Base-by-base conservation (phyloP, 306 rosid genomes). In the Vicia faba region DNA sequence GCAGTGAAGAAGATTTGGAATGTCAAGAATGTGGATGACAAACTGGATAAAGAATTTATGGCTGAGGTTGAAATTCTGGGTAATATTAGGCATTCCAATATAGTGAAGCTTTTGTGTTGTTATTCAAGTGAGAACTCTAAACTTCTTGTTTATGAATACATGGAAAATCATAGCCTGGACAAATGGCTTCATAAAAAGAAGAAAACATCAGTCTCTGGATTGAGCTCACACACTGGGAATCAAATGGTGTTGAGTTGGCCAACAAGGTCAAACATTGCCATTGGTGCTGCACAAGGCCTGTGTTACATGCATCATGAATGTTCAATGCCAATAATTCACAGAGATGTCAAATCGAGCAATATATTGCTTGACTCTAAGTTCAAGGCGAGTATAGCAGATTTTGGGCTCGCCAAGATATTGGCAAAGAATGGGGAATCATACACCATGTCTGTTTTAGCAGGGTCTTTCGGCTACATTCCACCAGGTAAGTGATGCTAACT, bases 341-440 rank as follows among this genome's bases (percentile, higher is more conserved):
- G 95, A 35, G 99, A 90, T 60, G 81, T 93, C n/a, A 93, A 93
- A 78, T 86, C 95, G 10, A 93, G 97, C 79, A 93, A 93, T 63
- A 90, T 93, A 73, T 75, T 90, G 60, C 76, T 93, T 71, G 97
- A 93, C 70, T 72, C 83, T 0, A 83, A 84, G 39, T 90, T 93
- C 83, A 84, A 70, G 64, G 96, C 99, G 19, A 72, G 79, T 9
- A 76, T 93, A 54, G 99, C 99, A 69, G 99, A 93, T 82, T 93
- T 93, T 73, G 99, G 99, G 13, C 75, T 93, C 1, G 99, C 99
- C 44, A 93, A 76, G 87, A 77, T 86, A 40, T 68, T 88, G 76
- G 72, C 66, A 15, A 83, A 81, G 78, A 73, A 72, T 10, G 96
- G 86, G 43, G 89, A 83, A 54, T 73, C 62, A 18, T 71, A 77